Evolutionary conservation across 176 grass and related monocot genomes (phyloP), one percentile per base, ranked within the genome.

Genomic region (Canna indica): DNA sequence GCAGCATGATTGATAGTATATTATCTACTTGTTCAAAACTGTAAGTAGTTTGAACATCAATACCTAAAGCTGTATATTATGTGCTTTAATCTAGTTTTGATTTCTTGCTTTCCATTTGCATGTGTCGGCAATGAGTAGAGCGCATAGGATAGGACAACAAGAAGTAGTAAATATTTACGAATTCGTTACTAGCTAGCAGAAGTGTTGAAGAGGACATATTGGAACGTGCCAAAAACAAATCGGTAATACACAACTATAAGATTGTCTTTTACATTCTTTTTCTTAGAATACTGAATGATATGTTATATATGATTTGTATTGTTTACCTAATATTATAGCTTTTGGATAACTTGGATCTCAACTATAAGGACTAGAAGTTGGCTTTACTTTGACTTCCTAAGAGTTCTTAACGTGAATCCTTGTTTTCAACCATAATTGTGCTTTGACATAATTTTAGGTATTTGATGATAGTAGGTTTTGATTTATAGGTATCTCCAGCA

Each of bases 161-260:
- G 93, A 97, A 38, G 90, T 88, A 76, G 93, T 97, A 44, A 97
- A 97, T 64, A 97, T 97, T 38, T 97, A 97, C 36, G 88, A 88
- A 36, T 97, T 97, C 17, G 88, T 97, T 73, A 97, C n/a, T n/a
- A n/a, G n/a, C 88, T 0, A 92, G 93, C 80, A 89, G 88, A 87
- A 97, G 93, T 87, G 93, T 97, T 69, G 93, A 97, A 82, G 93
- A 97, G 74, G 93, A 97, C 81, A 97, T 97, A 74, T 85, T 97
- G 69, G 93, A 97, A 67, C 93, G 93, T 3, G 88, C 88, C 57
- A 97, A 97, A 83, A 90, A 97, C 78, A 97, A 97, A 76, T 92
- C 92, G 93, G 93, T 61, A 77, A 50, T 65, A 17, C 38, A 66
- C 26, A 52, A 25, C n/a, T 39, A 31, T 7, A 56, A n/a, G 52